Conservation (phyloP, 1,139 yeast genomes). For the Pneumocystis murina region DNA sequence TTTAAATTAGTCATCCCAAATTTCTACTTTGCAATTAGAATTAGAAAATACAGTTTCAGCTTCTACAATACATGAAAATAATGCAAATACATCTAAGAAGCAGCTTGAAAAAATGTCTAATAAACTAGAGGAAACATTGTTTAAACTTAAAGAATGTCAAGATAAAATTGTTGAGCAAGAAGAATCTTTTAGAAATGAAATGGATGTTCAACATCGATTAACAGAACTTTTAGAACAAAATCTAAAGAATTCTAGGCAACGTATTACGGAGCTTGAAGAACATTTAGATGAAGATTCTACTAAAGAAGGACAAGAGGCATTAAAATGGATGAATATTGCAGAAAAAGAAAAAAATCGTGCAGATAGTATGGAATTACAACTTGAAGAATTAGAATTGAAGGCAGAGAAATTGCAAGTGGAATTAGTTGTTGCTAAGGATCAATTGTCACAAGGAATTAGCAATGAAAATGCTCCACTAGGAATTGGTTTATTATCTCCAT, state of each 20-base stretch:
- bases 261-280: slow-evolving; percentile 31
- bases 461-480: slow-evolving; percentile 6
- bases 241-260: slow-evolving; percentile 18
- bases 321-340: slow-evolving; percentile 21
- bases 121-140: slow-evolving; percentile 28
- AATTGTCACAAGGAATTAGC: slow-evolving; percentile 6
- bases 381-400: slow-evolving; percentile 21
- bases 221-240: slow-evolving; percentile 45
- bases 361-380: slow-evolving; percentile 20
- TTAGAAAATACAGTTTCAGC: slow-evolving; percentile 23
- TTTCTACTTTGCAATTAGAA: slow-evolving; percentile 24
- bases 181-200: slow-evolving; percentile 46
- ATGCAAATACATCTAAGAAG: slow-evolving; percentile 20
- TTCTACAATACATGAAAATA: slow-evolving; percentile 12
- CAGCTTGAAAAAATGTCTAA: slow-evolving; percentile 27
- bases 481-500: slow-evolving; percentile 27
- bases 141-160: slow-evolving; percentile 34
- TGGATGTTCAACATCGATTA: slow-evolving; percentile 48
- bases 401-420: slow-evolving; percentile 11
- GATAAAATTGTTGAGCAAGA: slow-evolving; percentile 34
- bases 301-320: slow-evolving; percentile 20
- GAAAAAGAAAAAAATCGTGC: slow-evolving; percentile 20
- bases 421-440: slow-evolving; percentile 10
- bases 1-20: slow-evolving; percentile 9
- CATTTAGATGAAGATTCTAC: slow-evolving; percentile 29